phyloP scores from a whole-genome alignment of 2,329 filamentous ascomycete species.

The Neospermospora avenae region DNA sequence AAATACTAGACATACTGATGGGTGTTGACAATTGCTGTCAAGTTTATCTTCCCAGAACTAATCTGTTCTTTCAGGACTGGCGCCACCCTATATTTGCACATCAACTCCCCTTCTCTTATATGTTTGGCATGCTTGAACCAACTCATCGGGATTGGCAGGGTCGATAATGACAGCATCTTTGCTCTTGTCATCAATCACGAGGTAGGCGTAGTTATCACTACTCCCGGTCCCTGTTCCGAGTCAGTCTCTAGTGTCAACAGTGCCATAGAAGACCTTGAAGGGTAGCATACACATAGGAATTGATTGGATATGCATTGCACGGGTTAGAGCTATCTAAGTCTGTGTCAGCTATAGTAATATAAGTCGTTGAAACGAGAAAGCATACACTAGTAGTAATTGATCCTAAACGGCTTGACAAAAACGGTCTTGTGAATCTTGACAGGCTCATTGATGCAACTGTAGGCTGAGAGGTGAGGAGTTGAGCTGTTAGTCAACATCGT shows the following conservation, averaged over 20 bases:
- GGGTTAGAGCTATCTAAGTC: slow-evolving; percentile 22
- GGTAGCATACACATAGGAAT: slow-evolving; percentile 78
- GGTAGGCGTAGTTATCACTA: slow-evolving; percentile 82
- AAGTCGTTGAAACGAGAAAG: background rate
- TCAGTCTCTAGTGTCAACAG: slow-evolving; percentile 11
- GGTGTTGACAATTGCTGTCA: slow-evolving; percentile 91
- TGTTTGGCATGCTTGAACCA: slow-evolving; percentile 33
- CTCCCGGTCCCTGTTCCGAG: slow-evolving; percentile 63
- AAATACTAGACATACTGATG: slow-evolving; percentile 70
- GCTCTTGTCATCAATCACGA: slow-evolving; percentile 74
- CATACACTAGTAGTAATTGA: slow-evolving; percentile 20
- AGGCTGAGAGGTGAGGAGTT: background rate
- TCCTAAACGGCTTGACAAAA: slow-evolving; percentile 13
- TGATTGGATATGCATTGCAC: slow-evolving; percentile 77
- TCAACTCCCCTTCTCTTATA: slow-evolving; percentile 3
- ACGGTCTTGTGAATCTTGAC: slow-evolving; percentile 19
- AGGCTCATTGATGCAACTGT: slow-evolving; percentile 17
- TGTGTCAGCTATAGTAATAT: background rate
- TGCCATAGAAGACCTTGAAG: slow-evolving; percentile 8
- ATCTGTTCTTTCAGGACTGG: slow-evolving; percentile 71
- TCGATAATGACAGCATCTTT: slow-evolving; percentile 78
- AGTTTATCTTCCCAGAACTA: slow-evolving; percentile 67
- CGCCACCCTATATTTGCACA: slow-evolving; percentile 46
- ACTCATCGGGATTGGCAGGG: slow-evolving; percentile 77
- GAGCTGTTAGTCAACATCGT: background rate